Evolutionary conservation across 179 eudicot species (phyloP), one percentile per base, ranked within the genome.

Genomic region (Drosera spatulata): DNA sequence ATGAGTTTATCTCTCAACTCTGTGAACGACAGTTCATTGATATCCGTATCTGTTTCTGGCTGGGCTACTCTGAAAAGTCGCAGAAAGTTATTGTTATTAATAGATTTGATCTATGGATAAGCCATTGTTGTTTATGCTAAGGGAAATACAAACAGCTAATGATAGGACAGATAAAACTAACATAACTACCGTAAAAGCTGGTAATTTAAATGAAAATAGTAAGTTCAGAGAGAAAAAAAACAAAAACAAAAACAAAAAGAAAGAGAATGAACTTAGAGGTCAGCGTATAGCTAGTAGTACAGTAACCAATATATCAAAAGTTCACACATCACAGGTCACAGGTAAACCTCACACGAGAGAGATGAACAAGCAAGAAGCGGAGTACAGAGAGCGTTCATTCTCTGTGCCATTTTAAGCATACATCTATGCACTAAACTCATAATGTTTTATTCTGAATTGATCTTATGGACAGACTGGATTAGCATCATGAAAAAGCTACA

Each of bases 1-100:
- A 93, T 61, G 61, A 89, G 74, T 74, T 84, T 93, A 69, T 93
- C 99, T 73, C 99, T 81, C 49, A 93, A 76, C 73, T 93, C 99
- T 2, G 99, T 89, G 62, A 86, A 84, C 37, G 96, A 77, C 53
- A 89, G 81, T 66, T 84, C 90, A 39, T 63, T 77, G 67, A 93
- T 64, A 60, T 75, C 76, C 62, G 76, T 75, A 59, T 88, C 91
- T 48, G 70, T 66, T 12, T 70, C 74, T 39, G 78, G 69, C 0
- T 77, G 72, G 45, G 82, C 57, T 57, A 78, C 74, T 62, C 82
- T 78, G 73, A 71, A 67, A 58, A 57, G 43, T 49, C 39, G 22
- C 44, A 50, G 49, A 7, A 47, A 56, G 49, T n/a, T 22, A 22
- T 1, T 22, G 33, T 22, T 22, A 22, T 22, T 22, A 22, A 22